Conservation (phyloP, 2,329 filamentous ascomycete genomes). For the Xylariaceae sp. region DNA sequence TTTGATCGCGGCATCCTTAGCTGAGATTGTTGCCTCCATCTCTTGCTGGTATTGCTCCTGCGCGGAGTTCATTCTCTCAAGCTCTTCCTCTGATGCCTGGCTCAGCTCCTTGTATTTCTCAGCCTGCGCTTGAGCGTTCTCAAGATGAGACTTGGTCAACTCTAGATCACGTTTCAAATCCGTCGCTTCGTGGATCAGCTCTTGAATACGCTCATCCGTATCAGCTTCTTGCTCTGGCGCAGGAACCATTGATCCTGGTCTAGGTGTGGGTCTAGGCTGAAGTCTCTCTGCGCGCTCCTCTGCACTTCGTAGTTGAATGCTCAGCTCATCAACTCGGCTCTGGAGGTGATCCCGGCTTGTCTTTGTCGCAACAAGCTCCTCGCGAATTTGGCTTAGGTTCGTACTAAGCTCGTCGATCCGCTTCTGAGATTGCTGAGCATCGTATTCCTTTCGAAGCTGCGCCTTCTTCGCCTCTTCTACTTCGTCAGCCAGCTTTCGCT, state of each 20-base stretch:
- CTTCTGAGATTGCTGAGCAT: slow-evolving; percentile 84
- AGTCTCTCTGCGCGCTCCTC: slow-evolving; percentile 84
- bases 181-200: slow-evolving; percentile 79
- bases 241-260: slow-evolving; percentile 49
- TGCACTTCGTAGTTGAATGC: slow-evolving; percentile 82
- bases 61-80: slow-evolving; percentile 76
- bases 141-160: slow-evolving; percentile 76
- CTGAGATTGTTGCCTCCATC: slow-evolving; percentile 72
- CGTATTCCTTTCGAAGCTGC: slow-evolving; percentile 83
- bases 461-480: slow-evolving; percentile 83
- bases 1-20: slow-evolving; percentile 78
- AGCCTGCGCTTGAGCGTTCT: slow-evolving; percentile 77
- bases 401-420: slow-evolving; percentile 89
- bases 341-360: slow-evolving; percentile 90
- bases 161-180: slow-evolving; percentile 89
- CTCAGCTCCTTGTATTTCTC: slow-evolving; percentile 90
- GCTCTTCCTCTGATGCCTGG: slow-evolving; percentile 82
- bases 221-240: slow-evolving; percentile 48
- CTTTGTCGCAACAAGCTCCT: slow-evolving; percentile 84
- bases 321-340: slow-evolving; percentile 83
- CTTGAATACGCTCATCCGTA: slow-evolving; percentile 69
- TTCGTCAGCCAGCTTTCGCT: slow-evolving; percentile 82
- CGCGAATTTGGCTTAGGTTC: slow-evolving; percentile 77
- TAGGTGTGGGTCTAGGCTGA: slow-evolving; percentile 74
- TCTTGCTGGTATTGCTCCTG: slow-evolving; percentile 89